phyloP scores from a whole-genome alignment of 2,329 filamentous ascomycete genomes.

The Basipetospora chlamydospora region DNA sequence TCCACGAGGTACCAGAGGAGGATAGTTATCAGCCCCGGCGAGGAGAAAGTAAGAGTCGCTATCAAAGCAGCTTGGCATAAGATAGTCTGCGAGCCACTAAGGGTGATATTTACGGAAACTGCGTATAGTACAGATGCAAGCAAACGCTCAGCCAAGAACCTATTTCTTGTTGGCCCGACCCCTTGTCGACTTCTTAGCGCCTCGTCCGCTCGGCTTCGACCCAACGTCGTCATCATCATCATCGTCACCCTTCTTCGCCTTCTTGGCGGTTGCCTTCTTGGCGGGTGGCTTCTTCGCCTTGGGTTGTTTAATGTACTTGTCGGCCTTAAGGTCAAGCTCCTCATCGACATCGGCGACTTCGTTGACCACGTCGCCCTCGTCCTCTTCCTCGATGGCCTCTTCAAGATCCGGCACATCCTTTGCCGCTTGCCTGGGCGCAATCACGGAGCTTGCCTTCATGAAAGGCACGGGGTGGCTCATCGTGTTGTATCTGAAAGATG shows the following conservation, averaged over 20 bases:
- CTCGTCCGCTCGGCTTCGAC: constrained; percentile 32
- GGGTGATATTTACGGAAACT: no score
- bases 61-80: no score
- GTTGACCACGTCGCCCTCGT: constrained; percentile 48
- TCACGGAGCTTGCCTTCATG: constrained; percentile 76
- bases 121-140: no score
- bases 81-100: no score
- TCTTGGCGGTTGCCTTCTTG: constrained; percentile 22
- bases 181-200: constrained; percentile 24
- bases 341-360: constrained; percentile 57
- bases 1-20: no score
- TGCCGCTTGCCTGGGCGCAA: constrained; percentile 54
- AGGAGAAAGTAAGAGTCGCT: no score
- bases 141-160: background rate
- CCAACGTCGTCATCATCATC: constrained; percentile 36
- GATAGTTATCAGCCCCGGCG: no score
- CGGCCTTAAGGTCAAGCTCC: constrained; percentile 74
- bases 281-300: constrained; percentile 49
- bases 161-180: constrained; percentile 30
- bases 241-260: constrained; percentile 27
- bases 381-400: constrained; percentile 88
- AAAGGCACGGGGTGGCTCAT: constrained; percentile 84
- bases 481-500: constrained; percentile 56
- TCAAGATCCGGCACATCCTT: constrained; percentile 84
- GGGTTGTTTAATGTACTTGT: constrained; percentile 90